Evolutionary conservation across 176 grass and related monocot species (phyloP), one percentile per base, ranked within the genome.

Genomic region (Elymus sibiricus): DNA sequence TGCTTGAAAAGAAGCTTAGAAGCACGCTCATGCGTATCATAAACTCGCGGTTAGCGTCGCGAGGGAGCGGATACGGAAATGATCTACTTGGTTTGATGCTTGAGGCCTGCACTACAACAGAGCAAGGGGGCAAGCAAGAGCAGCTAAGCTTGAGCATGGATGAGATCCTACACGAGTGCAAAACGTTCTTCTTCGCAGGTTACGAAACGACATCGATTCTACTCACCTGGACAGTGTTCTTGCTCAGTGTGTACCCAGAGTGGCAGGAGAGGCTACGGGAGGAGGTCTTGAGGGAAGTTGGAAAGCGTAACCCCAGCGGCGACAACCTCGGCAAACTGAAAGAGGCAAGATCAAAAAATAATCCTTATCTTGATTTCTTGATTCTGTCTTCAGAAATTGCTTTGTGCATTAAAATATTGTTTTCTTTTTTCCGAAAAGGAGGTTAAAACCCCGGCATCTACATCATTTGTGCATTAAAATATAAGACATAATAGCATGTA

Each of bases 151-250:
- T 94, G 78, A 90, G 62, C 66, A 92, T 88, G 22, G 87, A 94
- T 17, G 92, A 90, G 65, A 94, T 94, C 14, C 90, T 92, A 77
- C 47, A 92, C 43, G 92, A 94, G 71, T 94, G 93, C 85, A 92
- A 94, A 59, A 71, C 90, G 0, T 94, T 94, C 78, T 90, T 92
- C 82, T 89, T 94, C 16, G 90, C 90, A 0, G 90, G 93, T 17
- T 81, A 94, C 60, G 93, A 94, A 9, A 94, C 82, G 9, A 94
- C 87, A 4, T 75, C 90, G 1, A 73, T 90, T 64, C 59, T 94
- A 6, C 74, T 94, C 11, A 86, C 88, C 5, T 95, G 90, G 93
- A 80, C 88, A 38, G 86, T 92, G 60, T 95, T 84, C 70, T 44
- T 92, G 81, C 79, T 74, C 71, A 74, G 71, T 47, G 71, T 74